Percentiles rank a stretch among this genome's conserved stretches.
These are phyloP conservation scores for Yamadazyma triangularis DNA, from an alignment of 1,139 yeast genomes.

Conservation along the genomic window DNA sequence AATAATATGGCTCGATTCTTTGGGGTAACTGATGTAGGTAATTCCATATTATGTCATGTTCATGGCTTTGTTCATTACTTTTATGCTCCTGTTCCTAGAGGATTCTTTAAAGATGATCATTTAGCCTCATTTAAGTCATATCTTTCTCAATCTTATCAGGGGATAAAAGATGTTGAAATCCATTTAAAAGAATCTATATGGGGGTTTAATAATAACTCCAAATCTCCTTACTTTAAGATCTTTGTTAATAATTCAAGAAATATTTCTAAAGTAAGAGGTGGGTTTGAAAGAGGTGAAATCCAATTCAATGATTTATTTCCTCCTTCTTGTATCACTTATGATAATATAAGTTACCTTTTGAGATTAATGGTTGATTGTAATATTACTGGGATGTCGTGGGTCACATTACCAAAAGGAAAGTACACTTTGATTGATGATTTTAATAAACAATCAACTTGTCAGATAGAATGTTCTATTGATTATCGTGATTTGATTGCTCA, in stretches of 20 bases:
- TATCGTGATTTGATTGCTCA: constrained; percentile 72
- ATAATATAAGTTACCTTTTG: constrained; percentile 80
- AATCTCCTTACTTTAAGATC: constrained; percentile 77
- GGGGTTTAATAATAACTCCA: constrained; percentile 83
- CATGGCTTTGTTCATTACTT: constrained; percentile 87
- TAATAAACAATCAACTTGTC: constrained; percentile 66
- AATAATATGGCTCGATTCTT: constrained; percentile 73
- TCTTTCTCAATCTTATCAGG: constrained; percentile 48
- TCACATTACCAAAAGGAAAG: constrained; percentile 75
- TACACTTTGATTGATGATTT: constrained; percentile 44
- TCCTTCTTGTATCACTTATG: constrained; percentile 67
- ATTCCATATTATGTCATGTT: constrained; percentile 86
- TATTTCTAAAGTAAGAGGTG: constrained; percentile 65
- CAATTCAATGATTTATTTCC: constrained; percentile 59
- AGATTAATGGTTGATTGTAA: constrained; percentile 90
- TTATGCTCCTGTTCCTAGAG: constrained; percentile 87
- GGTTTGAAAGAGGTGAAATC: constrained; percentile 83
- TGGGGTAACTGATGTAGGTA: constrained; percentile 86
- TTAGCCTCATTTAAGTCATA: constrained; percentile 45
- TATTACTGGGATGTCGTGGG: constrained; percentile 97
- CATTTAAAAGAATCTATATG: constrained; percentile 78
- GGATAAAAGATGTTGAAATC: constrained; percentile 61
- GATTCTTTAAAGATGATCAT: constrained; percentile 56
- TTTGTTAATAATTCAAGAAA: constrained; percentile 60
- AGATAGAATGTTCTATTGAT: constrained; percentile 71